Evolutionary conservation across 345 rosid species (phyloP).

Genomic region (Citrus sinensis): DNA sequence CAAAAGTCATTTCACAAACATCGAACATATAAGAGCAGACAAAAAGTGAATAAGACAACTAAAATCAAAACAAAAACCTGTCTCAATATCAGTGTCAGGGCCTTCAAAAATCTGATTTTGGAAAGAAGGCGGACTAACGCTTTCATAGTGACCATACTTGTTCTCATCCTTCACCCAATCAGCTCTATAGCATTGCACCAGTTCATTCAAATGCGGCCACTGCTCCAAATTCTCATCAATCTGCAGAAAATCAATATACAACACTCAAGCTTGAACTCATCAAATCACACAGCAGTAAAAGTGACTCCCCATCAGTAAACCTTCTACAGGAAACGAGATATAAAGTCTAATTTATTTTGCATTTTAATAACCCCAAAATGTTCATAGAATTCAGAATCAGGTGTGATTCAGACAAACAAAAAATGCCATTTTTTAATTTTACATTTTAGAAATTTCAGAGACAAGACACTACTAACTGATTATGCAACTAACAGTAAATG

Average conservation of each 20-base stretch:
- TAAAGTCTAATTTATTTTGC: not conserved
- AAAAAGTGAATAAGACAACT: not conserved
- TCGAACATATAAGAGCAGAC: not conserved
- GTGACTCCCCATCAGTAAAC: not conserved
- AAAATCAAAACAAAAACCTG: slow-evolving; percentile 42
- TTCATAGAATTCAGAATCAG: not conserved
- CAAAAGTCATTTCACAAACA: slow-evolving; percentile 17
- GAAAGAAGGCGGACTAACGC: slow-evolving; percentile 53
- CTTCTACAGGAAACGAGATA: not conserved
- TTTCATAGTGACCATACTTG: slow-evolving; percentile 89
- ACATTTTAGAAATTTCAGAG: not conserved
- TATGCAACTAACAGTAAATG: not conserved
- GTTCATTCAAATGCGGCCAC: slow-evolving; percentile 94
- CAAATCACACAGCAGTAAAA: not conserved
- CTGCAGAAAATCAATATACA: slow-evolving; percentile 31
- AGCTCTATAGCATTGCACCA: slow-evolving; percentile 77
- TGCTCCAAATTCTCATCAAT: slow-evolving; percentile 86
- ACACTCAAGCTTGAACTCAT: not conserved
- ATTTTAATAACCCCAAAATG: not conserved
- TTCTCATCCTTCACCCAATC: slow-evolving; percentile 94
- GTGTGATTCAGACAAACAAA: not conserved
- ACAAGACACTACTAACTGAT: not conserved
- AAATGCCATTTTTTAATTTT: not conserved
- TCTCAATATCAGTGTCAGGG: slow-evolving; percentile 93
- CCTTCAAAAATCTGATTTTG: slow-evolving; percentile 93